Evolutionary conservation across 2,329 filamentous ascomycete species (phyloP), one percentile per base, ranked within the genome.

Genomic region (Beauveria australis): DNA sequence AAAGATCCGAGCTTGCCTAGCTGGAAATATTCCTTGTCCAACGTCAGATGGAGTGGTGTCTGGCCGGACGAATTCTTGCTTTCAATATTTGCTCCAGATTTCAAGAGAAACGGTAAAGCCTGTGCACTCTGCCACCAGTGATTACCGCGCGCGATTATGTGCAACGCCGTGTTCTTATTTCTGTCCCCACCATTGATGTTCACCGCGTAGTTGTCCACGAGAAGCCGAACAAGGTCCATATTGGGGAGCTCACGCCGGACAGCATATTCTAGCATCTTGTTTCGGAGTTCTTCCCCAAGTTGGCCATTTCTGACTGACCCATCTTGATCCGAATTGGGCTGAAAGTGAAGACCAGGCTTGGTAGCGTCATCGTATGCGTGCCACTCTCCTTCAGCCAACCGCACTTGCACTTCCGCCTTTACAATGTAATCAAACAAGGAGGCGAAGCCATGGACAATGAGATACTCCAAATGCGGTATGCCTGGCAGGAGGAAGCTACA

Each of bases 101-200:
- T 16, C 40, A 65, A 33, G 3, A 64, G 53, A 53, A 58, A 66
- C 4, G 61, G 61, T 1, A 66, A 54, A 2, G 63, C 64, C 6
- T 64, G 63, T 3, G 40, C 56, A 4, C 53, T 54, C 4, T 64
- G 62, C 63, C 64, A 64, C 64, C 64, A 66, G 7, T 54, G 33
- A 10, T 28, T 19, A 2, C 59, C 59, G 5, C 46, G 47, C 14
- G 56, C 48, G 26, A 53, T 59, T 5, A 44, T 46, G 40, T 59
- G 56, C 40, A 59, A 33, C n/a, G 26, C 47, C 3, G 56, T 51
- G 24, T 49, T 44, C 2, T 37, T 59, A 14, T 14, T 26, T 3
- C 14, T 24, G 18, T 33, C 9, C 2, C 10, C 24, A 16, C n/a
- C 10, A 14, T 59, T 46, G 40, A 59, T 59, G 24, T 59, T 46